Conservation (phyloP, 176 grass and related monocot species). For the Oropetium thomaeum region DNA sequence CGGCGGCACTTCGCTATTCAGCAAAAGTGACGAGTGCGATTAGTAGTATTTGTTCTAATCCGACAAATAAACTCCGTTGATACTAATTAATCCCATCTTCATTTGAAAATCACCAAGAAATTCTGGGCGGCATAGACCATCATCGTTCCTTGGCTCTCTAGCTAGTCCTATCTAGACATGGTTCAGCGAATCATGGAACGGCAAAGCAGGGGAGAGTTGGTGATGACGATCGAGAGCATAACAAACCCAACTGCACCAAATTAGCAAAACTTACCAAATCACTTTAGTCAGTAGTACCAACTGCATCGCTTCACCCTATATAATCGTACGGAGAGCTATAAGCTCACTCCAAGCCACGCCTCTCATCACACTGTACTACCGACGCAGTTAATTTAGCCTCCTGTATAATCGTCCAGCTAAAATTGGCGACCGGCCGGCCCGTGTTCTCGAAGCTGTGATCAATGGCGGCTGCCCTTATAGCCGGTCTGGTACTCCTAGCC, state of each 20-base stretch:
- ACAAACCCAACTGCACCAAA: conserved; percentile 45
- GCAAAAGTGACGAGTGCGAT: background rate
- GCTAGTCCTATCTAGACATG: background rate
- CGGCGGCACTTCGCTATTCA: background rate
- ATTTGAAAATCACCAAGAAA: background rate
- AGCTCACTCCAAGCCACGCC: background rate
- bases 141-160: background rate
- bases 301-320: conserved; percentile 22
- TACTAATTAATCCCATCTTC: background rate
- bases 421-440: background rate
- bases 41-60: background rate
- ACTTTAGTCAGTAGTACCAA: conserved; percentile 11
- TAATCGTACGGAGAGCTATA: conserved; percentile 7
- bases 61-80: background rate
- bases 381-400: background rate
- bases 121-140: background rate
- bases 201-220: conserved; percentile 30
- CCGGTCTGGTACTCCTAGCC: conserved; percentile 35
- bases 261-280: conserved; percentile 27
- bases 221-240: conserved; percentile 24
- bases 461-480: conserved; percentile 45
- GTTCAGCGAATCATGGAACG: conserved; percentile 15
- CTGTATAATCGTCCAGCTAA: background rate
- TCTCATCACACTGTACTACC: background rate
- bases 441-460: background rate